Base-by-base conservation (phyloP, 73 alveolate genomes). In the Urostyla sp. region DNA sequence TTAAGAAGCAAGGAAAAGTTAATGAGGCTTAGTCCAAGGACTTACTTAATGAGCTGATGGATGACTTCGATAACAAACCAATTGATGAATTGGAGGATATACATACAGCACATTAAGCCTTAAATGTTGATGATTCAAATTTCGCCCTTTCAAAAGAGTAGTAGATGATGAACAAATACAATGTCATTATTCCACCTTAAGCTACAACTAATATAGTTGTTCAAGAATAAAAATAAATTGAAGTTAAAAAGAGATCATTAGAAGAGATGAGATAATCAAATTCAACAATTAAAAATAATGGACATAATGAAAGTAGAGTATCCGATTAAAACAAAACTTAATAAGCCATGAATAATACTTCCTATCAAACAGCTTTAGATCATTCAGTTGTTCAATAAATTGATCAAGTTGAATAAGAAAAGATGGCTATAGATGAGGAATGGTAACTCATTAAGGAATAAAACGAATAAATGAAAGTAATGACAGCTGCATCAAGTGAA, bases 61-160 rank as follows among this genome's bases (percentile, higher is more conserved):
- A 78, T 72, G 74, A 83, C 32, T 55, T 83, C 0, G 91, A 83
- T 45, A 57, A 72, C 45, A 50, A 83, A 27, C 72, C 44, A 23
- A 55, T 24, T 8, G 76, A 44, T 30, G 90, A 80, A n/a, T 28
- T 67, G 26, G 86, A 83, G 32, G 91, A 83, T 35, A 76, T 66
- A 0, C 50, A 69, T 28, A 26, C 59, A 5, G 5, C 58, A 8
- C 54, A 67, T 16, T 52, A 27, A 20, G 26, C 49, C 36, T 38
- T 69, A 1, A 69, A 69, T 8, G 38, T 69, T 4, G 49, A 69
- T 55, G 49, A 49, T 20, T 69, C 83, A 13, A 27, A n/a, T n/a
- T 15, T 58, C 0, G 91, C 82, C 5, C 73, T 72, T 56, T 72
- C 56, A 31, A 72, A 53, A 31, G 26, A 83, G 21, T 86, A 83